Base-by-base conservation (phyloP, 106 monocot genomes). In the Dioscorea alata region DNA sequence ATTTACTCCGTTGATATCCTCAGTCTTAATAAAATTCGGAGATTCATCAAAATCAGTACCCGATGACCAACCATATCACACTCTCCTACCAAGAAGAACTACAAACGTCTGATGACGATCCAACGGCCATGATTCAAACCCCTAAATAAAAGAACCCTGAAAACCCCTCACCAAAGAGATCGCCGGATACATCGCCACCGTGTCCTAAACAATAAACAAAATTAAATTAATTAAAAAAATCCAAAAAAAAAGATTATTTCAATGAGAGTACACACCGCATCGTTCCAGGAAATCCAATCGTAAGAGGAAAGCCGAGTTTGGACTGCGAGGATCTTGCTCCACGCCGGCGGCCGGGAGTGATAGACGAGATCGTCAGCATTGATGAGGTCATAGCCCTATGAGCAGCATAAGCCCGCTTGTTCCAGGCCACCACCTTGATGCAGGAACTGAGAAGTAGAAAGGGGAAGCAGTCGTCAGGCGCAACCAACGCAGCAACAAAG, bases 211-310 rank as follows among this genome's bases (percentile, higher is more conserved):
- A 8, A 12, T 48, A 66, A 15, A 22, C 8, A 73, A 63, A 0
- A 57, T n/a, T n/a, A 59, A 65, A 22, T 24, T 23, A 42, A 42
- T 32, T 25, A 12, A 23, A 16, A 32, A 15, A 1, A 1, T 28
- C 28, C 28, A 15, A 14, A 49, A 4, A 13, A 20, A 64, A 22
- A 2, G 16, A 49, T 58, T 58, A 32, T 12, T n/a, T 15, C 15
- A 1, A 51, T 19, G 25, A 67, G 24, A 1, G 17, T 2, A 69
- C 85, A 60, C 67, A 94, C 94, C 0, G 85, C 94, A 62, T 94
- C 90, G 75, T 94, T 87, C 94, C 90, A 90, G 83, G 90, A 94
- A 48, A 94, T 62, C 90, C 94, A 94, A 51, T 90, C 80, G 72
- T 85, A 81, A 50, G 8, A 2, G n/a, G 6, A 58, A 50, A 94